Evolutionary conservation across 2,329 filamentous ascomycete genomes (phyloP), one percentile per base, ranked within the genome.

Genomic region (Trichoderma afroharzianum): DNA sequence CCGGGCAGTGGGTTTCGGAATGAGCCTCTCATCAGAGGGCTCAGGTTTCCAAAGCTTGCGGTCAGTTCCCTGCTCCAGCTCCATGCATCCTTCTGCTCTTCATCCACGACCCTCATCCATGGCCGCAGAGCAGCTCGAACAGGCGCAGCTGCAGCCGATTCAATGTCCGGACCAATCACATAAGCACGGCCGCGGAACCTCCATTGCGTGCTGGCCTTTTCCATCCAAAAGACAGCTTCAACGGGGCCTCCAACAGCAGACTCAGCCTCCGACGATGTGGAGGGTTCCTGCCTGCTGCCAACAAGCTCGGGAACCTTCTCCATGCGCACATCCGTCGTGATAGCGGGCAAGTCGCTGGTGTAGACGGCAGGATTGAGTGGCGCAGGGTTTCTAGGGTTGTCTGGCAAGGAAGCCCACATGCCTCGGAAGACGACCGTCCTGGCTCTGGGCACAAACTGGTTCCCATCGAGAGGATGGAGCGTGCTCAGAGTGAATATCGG

Each of bases 311-410:
- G 84, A 0, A 92, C 85, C 84, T 98, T 98, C 72, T 90, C 87
- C 93, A 97, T 97, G 59, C 95, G 89, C 9, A 88, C 89, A 80
- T 98, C 96, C 0, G 94, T 97, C 1, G 95, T 97, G 77, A 98
- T 91, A 1, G 92, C 91, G 3, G 92, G 88, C 76, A 95, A 83
- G 75, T 98, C 94, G 76, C 89, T 93, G 77, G 92, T 90, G 78
- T 88, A 97, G 1, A 81, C 63, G 32, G 82, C 75, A 5, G 92
- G 90, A 80, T 98, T 98, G 73, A 85, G 85, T 74, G 89, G 85
- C 3, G 93, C 92, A 39, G 88, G 83, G 81, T 96, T 95, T 80
- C 91, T 89, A 57, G 89, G 87, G 81, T 95, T 93, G 67, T 85
- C 85, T 4, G 92, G 91, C 1, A 97, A 84, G 70, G 87, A 86